Conservation (phyloP, 768 basidiomycete species). For the Megacollybia marginata region DNA sequence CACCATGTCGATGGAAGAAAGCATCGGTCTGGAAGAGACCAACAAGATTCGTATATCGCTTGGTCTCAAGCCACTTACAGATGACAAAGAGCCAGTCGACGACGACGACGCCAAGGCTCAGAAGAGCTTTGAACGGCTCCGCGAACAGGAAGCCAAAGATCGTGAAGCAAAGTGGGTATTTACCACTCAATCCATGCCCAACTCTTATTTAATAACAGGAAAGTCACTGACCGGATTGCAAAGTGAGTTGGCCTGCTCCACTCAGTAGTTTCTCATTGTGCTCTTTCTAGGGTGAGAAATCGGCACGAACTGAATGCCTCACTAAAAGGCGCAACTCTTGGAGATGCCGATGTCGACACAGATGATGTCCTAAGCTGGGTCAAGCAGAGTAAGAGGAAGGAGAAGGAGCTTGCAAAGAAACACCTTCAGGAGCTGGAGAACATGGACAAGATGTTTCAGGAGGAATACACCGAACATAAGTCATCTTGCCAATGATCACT, state of each 20-base stretch:
- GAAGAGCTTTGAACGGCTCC: conserved; percentile 71
- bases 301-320: conserved; percentile 86
- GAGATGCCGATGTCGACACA: conserved; percentile 71
- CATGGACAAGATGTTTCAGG: conserved; percentile 70
- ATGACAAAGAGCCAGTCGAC: conserved; percentile 63
- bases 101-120: conserved; percentile 81
- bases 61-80: conserved; percentile 89
- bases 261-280: conserved; percentile 32
- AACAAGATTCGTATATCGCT: conserved; percentile 93
- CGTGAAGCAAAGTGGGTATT: conserved; percentile 63
- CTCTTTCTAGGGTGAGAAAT: conserved; percentile 78
- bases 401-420: conserved; percentile 81
- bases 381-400: conserved; percentile 84
- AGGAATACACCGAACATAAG: conserved; percentile 85
- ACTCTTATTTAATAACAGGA: conserved; percentile 35
- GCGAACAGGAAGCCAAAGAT: conserved; percentile 63
- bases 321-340: conserved; percentile 89
- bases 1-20: conserved; percentile 71
- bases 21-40: conserved; percentile 89
- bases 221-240: conserved; percentile 67
- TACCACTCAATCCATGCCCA: conserved; percentile 16
- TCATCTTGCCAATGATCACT: conserved; percentile 1
- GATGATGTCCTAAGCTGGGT: conserved; percentile 87
- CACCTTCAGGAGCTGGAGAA: conserved; percentile 77
- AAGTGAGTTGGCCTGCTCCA: conserved; percentile 57